Conservation (phyloP, 306 rosid genomes). For the Herpetospermum pedunculosum region DNA sequence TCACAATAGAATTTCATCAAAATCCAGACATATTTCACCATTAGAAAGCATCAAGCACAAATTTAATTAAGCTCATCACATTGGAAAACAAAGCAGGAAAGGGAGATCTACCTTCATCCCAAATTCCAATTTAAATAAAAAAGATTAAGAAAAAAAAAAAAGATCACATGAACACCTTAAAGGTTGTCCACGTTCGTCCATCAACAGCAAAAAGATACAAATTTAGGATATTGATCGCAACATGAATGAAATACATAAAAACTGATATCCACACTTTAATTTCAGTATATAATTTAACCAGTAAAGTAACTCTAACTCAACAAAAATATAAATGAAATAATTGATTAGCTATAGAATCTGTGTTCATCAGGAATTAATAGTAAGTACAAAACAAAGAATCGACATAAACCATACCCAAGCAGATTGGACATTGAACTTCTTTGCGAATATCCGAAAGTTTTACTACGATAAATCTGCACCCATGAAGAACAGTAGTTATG, state of each 20-base stretch:
- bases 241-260: neutral
- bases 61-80: neutral
- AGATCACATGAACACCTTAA: neutral
- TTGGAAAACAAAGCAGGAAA: neutral
- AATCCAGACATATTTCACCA: neutral
- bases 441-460: slow-evolving; percentile 47
- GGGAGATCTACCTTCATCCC: neutral
- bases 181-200: neutral
- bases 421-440: slow-evolving; percentile 74
- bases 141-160: neutral
- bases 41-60: neutral
- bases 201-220: neutral
- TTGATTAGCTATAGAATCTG: neutral
- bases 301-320: neutral
- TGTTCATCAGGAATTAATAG: neutral
- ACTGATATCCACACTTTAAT: neutral
- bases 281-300: neutral
- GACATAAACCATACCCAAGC: slow-evolving; percentile 43
- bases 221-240: neutral
- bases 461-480: slow-evolving; percentile 38
- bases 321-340: neutral
- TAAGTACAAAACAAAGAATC: neutral
- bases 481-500: slow-evolving; percentile 13
- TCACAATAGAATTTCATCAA: neutral
- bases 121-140: neutral